These are phyloP conservation scores for Fusarium odoratissimum DNA, from an alignment of 2,329 filamentous ascomycete genomes.

Conservation along the genomic window DNA sequence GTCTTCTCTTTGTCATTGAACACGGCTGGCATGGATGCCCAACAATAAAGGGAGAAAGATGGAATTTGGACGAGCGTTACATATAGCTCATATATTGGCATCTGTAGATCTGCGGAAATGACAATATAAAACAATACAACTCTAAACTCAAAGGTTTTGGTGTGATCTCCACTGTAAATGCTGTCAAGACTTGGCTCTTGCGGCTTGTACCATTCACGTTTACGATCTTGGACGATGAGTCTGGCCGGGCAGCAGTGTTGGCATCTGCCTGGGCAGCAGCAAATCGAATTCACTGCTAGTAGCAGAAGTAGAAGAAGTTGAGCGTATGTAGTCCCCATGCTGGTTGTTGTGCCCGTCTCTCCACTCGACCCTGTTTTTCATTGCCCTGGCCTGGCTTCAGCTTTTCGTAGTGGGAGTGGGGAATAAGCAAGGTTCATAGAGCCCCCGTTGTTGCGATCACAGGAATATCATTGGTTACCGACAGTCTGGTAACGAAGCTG, in stretches of 20 bases:
- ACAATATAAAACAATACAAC: conserved; percentile 18
- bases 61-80: neutral
- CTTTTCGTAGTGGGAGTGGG: conserved; percentile 5
- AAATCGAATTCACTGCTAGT: neutral
- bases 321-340: neutral
- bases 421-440: conserved; percentile 16
- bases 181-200: neutral
- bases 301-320: neutral
- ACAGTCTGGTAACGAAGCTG: conserved; percentile 25
- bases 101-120: conserved; percentile 21
- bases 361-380: neutral
- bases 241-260: neutral
- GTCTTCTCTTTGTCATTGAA: neutral
- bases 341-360: conserved; percentile 1
- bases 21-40: conserved; percentile 1
- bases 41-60: neutral
- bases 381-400: conserved; percentile 2
- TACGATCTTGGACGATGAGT: neutral
- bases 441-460: conserved; percentile 8
- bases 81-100: conserved; percentile 20
- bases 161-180: neutral
- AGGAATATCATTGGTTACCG: conserved; percentile 28
- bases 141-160: conserved; percentile 1
- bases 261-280: neutral
- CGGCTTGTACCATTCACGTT: neutral